Percentiles rank a stretch among this genome's conserved stretches.
phyloP scores from a whole-genome alignment of 176 grass and related monocot species.

The Aegilops sharonensis region DNA sequence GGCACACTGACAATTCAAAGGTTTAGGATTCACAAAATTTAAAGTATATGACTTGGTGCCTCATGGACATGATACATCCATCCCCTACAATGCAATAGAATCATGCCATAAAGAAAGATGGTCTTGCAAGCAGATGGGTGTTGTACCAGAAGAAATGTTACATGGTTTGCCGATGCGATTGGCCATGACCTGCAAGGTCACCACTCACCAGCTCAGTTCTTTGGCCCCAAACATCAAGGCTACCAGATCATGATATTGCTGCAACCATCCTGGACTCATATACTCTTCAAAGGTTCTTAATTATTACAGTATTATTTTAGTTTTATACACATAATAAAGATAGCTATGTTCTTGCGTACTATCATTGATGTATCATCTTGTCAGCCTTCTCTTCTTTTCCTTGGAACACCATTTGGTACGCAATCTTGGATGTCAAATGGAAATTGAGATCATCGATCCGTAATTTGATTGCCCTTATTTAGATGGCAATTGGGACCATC shows the following conservation, averaged over 20 bases:
- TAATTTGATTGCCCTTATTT: not conserved
- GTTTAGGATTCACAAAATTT: conserved; percentile 37
- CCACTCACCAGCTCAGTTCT: conserved; percentile 6
- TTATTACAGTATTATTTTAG: not conserved
- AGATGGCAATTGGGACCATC: not conserved
- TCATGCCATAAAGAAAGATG: conserved; percentile 21
- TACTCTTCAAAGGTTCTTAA: conserved; percentile 9
- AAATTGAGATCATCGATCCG: not conserved
- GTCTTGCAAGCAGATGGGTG: not conserved
- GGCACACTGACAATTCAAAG: conserved; percentile 32
- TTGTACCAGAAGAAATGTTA: conserved; percentile 26
- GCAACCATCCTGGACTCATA: not conserved
- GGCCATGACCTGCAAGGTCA: conserved; percentile 11
- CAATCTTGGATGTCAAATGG: not conserved
- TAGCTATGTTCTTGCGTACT: not conserved
- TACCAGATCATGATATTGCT: not conserved
- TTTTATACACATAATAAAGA: conserved; percentile 29
- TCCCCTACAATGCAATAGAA: conserved; percentile 13
- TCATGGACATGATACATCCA: conserved; percentile 22
- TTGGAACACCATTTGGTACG: not conserved
- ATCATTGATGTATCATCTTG: not conserved
- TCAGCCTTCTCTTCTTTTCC: not conserved
- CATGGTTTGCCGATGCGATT: not conserved
- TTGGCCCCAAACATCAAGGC: not conserved
- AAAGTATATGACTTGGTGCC: conserved; percentile 18